A percentile compares a stretch with the other conserved stretches of the same genome.
Evolutionary conservation across 2,329 filamentous ascomycete species (phyloP).

Genomic region (Aureobasidium sp.): DNA sequence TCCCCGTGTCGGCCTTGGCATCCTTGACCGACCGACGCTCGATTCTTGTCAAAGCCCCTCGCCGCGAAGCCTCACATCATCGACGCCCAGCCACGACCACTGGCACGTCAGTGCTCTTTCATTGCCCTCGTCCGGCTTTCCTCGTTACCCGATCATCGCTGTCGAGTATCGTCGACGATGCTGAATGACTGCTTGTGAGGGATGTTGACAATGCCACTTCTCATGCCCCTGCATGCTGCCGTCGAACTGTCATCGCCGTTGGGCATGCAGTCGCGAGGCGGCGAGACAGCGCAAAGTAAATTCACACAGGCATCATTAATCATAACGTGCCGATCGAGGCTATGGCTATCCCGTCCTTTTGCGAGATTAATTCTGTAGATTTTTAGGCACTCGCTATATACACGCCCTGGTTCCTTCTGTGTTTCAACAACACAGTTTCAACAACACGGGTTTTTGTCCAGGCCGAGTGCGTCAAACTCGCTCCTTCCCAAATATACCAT

Average conservation of each 20-base stretch:
- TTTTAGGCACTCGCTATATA: slow-evolving; percentile 1
- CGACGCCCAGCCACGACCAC: not conserved
- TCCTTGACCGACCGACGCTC: not conserved
- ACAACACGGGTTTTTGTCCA: not conserved
- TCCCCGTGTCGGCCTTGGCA: not conserved
- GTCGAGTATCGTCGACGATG: not conserved
- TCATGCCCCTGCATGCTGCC: not conserved
- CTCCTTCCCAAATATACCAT: not conserved
- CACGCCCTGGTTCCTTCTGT: not conserved
- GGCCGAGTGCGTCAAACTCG: not conserved
- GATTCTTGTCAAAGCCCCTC: not conserved
- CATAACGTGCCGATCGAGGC: not conserved
- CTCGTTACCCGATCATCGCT: not conserved
- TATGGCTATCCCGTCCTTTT: not conserved
- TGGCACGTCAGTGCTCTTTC: not conserved
- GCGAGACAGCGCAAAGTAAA: slow-evolving; percentile 3
- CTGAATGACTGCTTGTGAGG: not conserved
- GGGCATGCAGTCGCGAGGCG: not conserved
- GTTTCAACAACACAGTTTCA: not conserved
- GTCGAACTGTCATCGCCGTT: not conserved
- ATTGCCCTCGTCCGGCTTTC: not conserved
- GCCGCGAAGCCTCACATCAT: not conserved
- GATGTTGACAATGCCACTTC: not conserved
- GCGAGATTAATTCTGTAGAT: not conserved
- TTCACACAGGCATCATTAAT: not conserved